A percentile compares a stretch with the other conserved stretches of the same genome.
Evolutionary conservation across 257 asterid genomes (phyloP).

Genomic region (Salvia splendens): DNA sequence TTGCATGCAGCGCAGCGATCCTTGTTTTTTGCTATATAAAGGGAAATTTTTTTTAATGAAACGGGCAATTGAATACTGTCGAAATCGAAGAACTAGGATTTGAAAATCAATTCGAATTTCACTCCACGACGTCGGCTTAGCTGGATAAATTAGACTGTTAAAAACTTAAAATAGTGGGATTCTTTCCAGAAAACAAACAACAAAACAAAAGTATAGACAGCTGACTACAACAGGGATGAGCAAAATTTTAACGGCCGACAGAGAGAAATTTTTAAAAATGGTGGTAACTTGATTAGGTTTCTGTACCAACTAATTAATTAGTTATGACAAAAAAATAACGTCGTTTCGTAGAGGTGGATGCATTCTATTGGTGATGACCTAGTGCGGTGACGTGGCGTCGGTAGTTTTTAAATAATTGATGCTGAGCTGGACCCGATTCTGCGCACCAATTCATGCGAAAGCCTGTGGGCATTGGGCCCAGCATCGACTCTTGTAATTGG

Average conservation of each 20-base stretch:
- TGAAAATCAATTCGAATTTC: conserved; percentile 20
- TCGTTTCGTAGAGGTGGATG: conserved; percentile 24
- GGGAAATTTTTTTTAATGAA: background rate
- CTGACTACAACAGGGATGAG: background rate
- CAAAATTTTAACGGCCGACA: background rate
- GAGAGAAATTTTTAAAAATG: no score
- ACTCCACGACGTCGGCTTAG: background rate
- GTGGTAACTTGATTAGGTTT: background rate
- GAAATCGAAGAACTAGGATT: conserved; percentile 22
- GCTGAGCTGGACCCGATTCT: conserved; percentile 33
- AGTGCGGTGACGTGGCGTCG: conserved; percentile 21
- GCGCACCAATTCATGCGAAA: conserved; percentile 10
- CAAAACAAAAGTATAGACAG: background rate
- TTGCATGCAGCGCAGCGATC: conserved; percentile 5
- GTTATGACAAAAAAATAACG: conserved; percentile 22
- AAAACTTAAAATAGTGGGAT: background rate
- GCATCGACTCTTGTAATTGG: background rate
- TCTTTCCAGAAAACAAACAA: background rate
- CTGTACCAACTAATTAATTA: no score
- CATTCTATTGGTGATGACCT: conserved; percentile 20
- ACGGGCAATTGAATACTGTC: background rate
- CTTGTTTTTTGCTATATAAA: background rate
- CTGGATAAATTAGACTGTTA: background rate
- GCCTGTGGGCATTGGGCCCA: background rate
- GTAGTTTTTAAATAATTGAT: conserved; percentile 11